Evolutionary conservation across 2,329 filamentous ascomycete genomes (phyloP).

Genomic region (Ceratocystis alfenasii): DNA sequence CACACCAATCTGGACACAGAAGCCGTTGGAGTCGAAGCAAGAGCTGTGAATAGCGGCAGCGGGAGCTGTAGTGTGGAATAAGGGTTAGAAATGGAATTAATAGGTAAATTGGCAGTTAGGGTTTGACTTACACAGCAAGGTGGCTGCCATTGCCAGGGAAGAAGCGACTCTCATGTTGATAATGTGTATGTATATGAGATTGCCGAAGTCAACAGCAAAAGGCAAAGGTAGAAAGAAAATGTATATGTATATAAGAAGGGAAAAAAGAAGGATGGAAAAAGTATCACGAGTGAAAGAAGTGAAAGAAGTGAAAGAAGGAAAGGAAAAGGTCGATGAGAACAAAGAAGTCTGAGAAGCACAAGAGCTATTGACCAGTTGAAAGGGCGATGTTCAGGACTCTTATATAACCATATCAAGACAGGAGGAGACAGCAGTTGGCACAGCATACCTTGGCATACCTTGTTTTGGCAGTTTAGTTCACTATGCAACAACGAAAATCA

Average conservation of each 20-base stretch:
- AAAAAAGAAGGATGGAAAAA: background rate
- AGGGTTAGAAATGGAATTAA: background rate
- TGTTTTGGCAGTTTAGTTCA: background rate
- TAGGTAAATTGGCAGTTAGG: background rate
- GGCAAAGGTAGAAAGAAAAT: background rate
- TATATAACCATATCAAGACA: background rate
- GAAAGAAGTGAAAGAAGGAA: background rate
- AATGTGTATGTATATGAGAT: background rate
- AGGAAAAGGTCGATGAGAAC: background rate
- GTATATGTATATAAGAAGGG: background rate
- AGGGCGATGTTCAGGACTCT: background rate
- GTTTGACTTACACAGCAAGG: slow-evolving; percentile 14
- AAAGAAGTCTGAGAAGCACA: background rate
- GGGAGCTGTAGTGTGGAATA: background rate
- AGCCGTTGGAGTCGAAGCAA: slow-evolving; percentile 33
- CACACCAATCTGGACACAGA: slow-evolving; percentile 47
- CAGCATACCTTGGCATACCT: background rate
- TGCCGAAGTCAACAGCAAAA: background rate
- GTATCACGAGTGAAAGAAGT: background rate
- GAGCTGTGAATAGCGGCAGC: slow-evolving; percentile 23
- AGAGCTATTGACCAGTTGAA: too few species aligned
- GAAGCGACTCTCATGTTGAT: slow-evolving; percentile 11
- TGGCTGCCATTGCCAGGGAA: slow-evolving; percentile 10
- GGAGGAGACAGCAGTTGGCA: background rate
- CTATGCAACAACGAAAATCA: background rate